Base-by-base conservation (phyloP, 176 grass and related monocot species). In the Cenchrus americanus region DNA sequence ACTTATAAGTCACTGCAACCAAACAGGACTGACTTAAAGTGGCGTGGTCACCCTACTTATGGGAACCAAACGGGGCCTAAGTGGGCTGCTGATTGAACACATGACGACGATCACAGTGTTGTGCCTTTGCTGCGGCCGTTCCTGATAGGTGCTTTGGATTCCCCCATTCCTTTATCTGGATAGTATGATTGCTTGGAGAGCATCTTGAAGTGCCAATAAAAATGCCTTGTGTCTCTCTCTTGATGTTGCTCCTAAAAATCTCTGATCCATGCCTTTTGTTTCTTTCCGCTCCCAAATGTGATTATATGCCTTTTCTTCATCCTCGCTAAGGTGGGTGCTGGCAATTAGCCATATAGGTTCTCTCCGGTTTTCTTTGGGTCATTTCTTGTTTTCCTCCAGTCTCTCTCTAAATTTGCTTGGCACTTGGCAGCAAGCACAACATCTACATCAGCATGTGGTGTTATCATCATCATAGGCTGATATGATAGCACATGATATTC, bases 151-250 rank as follows among this genome's bases (percentile, higher is more conserved):
- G 57, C 26, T 76, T 63, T 55, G 42, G 34, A 37, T 37, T 37
- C 34, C 34, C 34, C 34, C 4, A 71, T 64, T 70, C 63, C 44
- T 72, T 46, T 81, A 61, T 66, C 69, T n/a, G 66, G 76, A 80
- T 66, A 62, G 27, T 66, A 51, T 53, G 61, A 55, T 73, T 82
- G 80, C 66, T 19, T 34, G n/a, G 27, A 61, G 54, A 50, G 80
- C 83, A 88, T 83, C 66, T 63, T 12, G 73, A 23, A 64, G 71
- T 73, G 46, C 10, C 57, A 83, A 83, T 88, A 42, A 14, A 14
- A 57, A 6, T 34, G 40, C 7, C 61, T 27, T 65, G 48, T 8
- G 26, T 49, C 54, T 48, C 81, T 43, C 43, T 54, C 55, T 72
- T 72, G 50, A 55, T 66, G 84, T 27, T 71, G 44, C 84, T 71